Evolutionary conservation across 768 basidiomycete species (phyloP), one percentile per base, ranked within the genome.

Genomic region (Agaricus subrufescens): DNA sequence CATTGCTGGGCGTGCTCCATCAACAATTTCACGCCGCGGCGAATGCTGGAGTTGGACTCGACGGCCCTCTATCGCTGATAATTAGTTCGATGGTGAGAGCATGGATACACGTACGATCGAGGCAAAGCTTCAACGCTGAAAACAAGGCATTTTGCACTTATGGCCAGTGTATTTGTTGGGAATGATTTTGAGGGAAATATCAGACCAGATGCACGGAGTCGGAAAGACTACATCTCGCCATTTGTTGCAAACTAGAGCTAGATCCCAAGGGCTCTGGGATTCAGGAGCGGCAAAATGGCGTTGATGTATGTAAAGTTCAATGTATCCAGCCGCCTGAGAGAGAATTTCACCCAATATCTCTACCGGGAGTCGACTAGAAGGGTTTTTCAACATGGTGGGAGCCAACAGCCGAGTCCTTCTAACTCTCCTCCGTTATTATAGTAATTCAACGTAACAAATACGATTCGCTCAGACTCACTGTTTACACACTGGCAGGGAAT

Each of bases 141-240:
- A 55, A 1, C n/a, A 55, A 25, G 3, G 38, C 39, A 3, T 48
- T 9, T 48, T 9, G 12, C 2, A 40, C 54, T 46, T 23, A 26
- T 44, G 29, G 39, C 14, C 29, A 14, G 34, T 25, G 11, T 12
- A 3, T 2, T 12, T 30, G 25, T 42, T 15, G 8, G 40, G 46
- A 26, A 26, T 39, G 23, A 55, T 31, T 26, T 42, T 7, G 29
- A 55, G 4, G 10, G n/a, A 12, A 6, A 55, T 19, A 23, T 23
- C 10, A 3, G 54, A 27, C 54, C 54, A 55, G 23, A 55, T 25
- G 15, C 30, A 38, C 27, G 50, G 50, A 15, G 50, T 42, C 14
- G 38, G 42, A 14, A 43, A 31, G 11, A 43, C 42, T 14, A 37
- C 12, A 42, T 55, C 54, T 27, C 54, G 39, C 54, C 54, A 55